Evolutionary conservation across 208 protist species (phyloP).

Genomic region (Leishmania gerbilli): DNA sequence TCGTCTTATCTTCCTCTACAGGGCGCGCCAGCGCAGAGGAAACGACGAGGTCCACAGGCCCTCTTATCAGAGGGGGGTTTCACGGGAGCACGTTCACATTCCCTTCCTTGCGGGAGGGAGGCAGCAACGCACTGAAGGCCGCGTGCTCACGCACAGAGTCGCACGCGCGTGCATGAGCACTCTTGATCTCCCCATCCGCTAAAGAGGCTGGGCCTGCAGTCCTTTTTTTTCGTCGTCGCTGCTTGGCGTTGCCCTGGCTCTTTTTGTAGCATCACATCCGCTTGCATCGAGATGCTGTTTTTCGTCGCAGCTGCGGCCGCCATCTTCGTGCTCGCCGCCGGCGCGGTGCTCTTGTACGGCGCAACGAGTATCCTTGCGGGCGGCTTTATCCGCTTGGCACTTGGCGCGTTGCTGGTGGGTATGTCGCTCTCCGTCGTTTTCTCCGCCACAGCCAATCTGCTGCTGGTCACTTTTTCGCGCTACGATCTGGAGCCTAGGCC

Average conservation of each 20-base stretch:
- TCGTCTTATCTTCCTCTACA: not conserved
- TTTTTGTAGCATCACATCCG: not conserved
- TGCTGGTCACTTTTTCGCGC: conserved; percentile 16
- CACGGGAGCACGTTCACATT: not conserved
- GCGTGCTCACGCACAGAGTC: not conserved
- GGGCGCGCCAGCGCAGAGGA: not conserved
- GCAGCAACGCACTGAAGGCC: not conserved
- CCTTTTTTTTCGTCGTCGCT: not conserved
- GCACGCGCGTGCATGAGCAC: not conserved
- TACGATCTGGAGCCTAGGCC: conserved; percentile 14
- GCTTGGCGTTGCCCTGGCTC: not conserved
- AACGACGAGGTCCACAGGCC: not conserved
- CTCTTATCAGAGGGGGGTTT: not conserved
- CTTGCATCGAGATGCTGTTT: conserved; percentile 2
- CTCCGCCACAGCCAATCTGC: conserved; percentile 40
- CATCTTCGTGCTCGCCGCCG: conserved; percentile 24
- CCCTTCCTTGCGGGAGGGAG: not conserved
- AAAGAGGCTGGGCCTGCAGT: not conserved
- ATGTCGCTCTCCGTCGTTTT: conserved; percentile 46
- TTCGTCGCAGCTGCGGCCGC: conserved; percentile 21
- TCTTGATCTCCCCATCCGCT: not conserved
- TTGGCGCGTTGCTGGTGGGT: conserved; percentile 47
- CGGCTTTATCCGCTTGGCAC: conserved; percentile 47
- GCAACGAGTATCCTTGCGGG: conserved; percentile 38
- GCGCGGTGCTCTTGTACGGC: conserved; percentile 38